Evolutionary conservation across 1,139 yeast species (phyloP), one percentile per base, ranked within the genome.

Genomic region (Nematodospora anomalae): DNA sequence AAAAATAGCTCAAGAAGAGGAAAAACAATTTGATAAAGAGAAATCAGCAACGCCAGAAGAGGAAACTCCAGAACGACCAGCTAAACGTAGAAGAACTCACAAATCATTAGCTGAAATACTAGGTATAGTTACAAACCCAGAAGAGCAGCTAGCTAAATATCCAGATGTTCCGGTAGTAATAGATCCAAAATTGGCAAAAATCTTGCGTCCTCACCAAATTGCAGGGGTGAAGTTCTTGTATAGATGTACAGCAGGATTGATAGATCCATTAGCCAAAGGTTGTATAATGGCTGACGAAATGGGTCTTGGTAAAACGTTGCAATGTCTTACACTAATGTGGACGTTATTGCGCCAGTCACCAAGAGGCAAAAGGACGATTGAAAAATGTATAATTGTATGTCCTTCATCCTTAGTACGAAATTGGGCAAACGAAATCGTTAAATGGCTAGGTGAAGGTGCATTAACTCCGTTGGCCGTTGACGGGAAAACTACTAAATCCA

Each of bases 231-330:
- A 86, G 57, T 92, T 92, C 56, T 64, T 92, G 41, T 92, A 89
- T 55, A 67, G 92, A 41, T 90, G 97, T 59, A 88, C 95, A 1
- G 76, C 97, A 0, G 98, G 99, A 0, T 63, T 90, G 30, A 74
- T 88, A 18, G 95, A 89, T 53, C 79, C 89, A 2, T 72, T 81
- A 28, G 97, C 97, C 0, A 80, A 83, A 55, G 99, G 99, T 1
- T 92, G 98, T 57, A 94, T 92, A 37, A 92, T 92, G 98, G 99
- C 99, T 0, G 99, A 92, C 65, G 99, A 89, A 63, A 92, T 92
- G 98, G 98, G 98, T 2, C 71, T 92, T 30, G 98, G 98, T 16
- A 92, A 92, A 57, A 92, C 99, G 0, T 69, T 92, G 29, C 99
- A 92, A 59, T 94, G 98, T 58, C 74, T 92, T 31, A 74, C 97